A percentile compares a stretch with the other conserved stretches of the same genome.
Conservation (phyloP, 441 rosid genomes). For the Dalechampia spathulata region DNA sequence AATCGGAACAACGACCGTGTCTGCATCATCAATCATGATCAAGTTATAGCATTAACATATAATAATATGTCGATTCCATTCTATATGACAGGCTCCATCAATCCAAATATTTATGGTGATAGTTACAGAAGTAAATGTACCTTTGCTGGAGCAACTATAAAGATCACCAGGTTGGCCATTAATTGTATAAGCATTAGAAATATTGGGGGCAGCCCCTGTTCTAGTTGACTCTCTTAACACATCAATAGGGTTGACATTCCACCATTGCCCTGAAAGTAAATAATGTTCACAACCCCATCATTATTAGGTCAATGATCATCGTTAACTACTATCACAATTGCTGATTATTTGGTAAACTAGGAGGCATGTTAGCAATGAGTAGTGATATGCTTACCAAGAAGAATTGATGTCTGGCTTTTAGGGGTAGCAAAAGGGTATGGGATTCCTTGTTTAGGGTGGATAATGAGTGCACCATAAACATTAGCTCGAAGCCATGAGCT, state of each 20-base stretch:
- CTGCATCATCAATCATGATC: constrained; percentile 41
- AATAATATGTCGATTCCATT: too few species aligned
- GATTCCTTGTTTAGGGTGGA: constrained; percentile 52
- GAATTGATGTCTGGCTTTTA: constrained; percentile 47
- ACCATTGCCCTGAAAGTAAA: constrained; percentile 66
- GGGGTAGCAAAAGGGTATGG: constrained; percentile 70
- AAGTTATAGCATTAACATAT: too few species aligned
- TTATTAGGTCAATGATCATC: background rate
- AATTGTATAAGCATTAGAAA: constrained; percentile 80
- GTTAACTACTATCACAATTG: too few species aligned
- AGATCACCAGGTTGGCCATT: constrained; percentile 95
- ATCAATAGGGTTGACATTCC: constrained; percentile 77
- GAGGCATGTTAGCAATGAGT: background rate
- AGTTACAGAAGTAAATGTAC: constrained; percentile 18
- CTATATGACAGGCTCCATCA: too few species aligned
- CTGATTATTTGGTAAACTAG: too few species aligned
- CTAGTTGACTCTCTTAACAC: constrained; percentile 56
- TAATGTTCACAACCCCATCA: constrained; percentile 1
- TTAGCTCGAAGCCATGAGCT: constrained; percentile 97
- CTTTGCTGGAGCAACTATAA: constrained; percentile 68
- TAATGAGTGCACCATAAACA: constrained; percentile 75
- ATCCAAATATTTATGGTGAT: too few species aligned
- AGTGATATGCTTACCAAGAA: constrained; percentile 52
- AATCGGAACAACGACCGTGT: constrained; percentile 53
- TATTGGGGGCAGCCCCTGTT: constrained; percentile 71